Evolutionary conservation across 441 rosid genomes (phyloP).

Genomic region (Brassica hybrid): DNA sequence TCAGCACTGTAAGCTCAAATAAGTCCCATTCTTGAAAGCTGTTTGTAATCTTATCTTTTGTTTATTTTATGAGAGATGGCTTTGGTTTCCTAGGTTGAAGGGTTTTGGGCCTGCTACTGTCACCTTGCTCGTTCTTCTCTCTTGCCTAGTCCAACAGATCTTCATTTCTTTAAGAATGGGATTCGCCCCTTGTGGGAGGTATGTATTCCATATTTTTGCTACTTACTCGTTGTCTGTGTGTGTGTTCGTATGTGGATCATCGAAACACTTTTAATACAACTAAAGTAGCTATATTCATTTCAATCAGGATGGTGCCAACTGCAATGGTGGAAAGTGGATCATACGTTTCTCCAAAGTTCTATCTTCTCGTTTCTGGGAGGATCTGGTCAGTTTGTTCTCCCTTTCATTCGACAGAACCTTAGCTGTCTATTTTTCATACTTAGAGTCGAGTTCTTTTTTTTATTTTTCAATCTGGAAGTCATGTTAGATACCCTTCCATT

Average conservation of each 20-base stretch:
- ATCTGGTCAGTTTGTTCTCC: constrained; percentile 63
- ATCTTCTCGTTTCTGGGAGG: constrained; percentile 99
- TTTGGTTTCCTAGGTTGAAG: constrained; percentile 66
- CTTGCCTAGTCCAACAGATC: constrained; percentile 89
- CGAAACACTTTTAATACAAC: not conserved
- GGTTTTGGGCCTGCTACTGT: constrained; percentile 92
- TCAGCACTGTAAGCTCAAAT: constrained; percentile 83
- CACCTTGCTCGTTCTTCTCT: too few species aligned
- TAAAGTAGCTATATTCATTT: constrained; percentile 24
- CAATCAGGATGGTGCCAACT: constrained; percentile 88
- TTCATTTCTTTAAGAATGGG: constrained; percentile 94
- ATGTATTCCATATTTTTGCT: not conserved
- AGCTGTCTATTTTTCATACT: too few species aligned
- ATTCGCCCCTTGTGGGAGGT: constrained; percentile 99
- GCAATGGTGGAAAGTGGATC: too few species aligned
- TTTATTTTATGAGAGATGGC: constrained; percentile 33
- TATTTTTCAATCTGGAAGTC: too few species aligned
- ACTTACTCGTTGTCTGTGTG: not conserved
- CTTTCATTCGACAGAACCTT: too few species aligned
- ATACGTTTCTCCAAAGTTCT: constrained; percentile 89
- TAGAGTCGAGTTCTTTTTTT: too few species aligned
- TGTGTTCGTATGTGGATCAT: constrained; percentile 11
- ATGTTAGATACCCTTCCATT: too few species aligned
- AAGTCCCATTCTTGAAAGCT: not conserved
- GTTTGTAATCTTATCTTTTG: not conserved